A percentile compares a stretch with the other conserved stretches of the same genome.
These are phyloP conservation scores for Pharnaceum exiguum DNA, from an alignment of 148 eudicot species.

Conservation along the genomic window DNA sequence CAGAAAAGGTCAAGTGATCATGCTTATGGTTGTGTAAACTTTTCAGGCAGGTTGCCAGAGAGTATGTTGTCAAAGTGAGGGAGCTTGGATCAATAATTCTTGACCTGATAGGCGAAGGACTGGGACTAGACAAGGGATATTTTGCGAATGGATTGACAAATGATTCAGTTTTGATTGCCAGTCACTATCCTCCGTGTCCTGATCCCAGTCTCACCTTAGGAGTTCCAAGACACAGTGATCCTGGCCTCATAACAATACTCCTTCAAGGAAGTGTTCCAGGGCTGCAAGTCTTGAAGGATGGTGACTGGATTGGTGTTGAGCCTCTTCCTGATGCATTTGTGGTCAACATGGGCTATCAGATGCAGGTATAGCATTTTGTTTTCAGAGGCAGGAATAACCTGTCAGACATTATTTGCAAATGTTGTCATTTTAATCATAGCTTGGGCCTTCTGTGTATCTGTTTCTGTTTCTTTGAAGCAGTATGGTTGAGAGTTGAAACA, in stretches of 20 bases:
- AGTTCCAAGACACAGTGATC: conserved; percentile 41
- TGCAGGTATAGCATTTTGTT: too few species aligned
- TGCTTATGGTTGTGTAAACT: too few species aligned
- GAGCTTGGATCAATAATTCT: conserved; percentile 39
- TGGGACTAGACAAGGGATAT: conserved; percentile 45
- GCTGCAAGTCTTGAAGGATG: conserved; percentile 50
- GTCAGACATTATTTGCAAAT: too few species aligned
- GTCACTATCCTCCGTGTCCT: conserved; percentile 67
- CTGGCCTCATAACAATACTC: conserved; percentile 46
- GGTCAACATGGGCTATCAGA: conserved; percentile 45
- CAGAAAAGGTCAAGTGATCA: too few species aligned
- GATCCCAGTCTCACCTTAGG: conserved; percentile 65
- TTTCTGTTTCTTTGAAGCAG: too few species aligned
- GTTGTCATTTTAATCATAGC: too few species aligned
- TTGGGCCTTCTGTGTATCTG: too few species aligned
- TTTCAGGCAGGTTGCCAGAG: conserved; percentile 39
- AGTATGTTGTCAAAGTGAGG: conserved; percentile 26
- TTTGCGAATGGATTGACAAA: conserved; percentile 34
- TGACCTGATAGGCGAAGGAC: conserved; percentile 53
- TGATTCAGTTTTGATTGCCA: conserved; percentile 34
- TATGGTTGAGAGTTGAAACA: too few species aligned
- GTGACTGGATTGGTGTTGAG: conserved; percentile 52
- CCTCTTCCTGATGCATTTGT: conserved; percentile 48
- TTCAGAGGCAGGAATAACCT: conserved; percentile 2
- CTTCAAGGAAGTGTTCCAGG: conserved; percentile 48